phyloP scores from a whole-genome alignment of 2,329 filamentous ascomycete genomes.

The Epichloe glyceriae region DNA sequence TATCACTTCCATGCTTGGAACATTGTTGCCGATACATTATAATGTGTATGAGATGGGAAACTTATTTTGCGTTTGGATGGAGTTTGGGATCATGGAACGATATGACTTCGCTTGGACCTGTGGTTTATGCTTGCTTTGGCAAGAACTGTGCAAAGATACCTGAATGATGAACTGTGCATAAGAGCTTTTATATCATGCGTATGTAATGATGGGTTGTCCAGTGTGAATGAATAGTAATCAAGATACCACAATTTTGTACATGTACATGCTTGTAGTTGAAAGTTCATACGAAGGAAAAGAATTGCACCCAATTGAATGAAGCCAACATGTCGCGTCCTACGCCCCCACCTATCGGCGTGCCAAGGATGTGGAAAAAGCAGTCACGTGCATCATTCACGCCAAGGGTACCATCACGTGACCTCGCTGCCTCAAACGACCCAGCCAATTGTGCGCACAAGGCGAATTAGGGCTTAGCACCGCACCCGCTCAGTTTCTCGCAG shows the following conservation, averaged over 20 bases:
- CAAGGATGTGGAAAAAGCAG: background rate
- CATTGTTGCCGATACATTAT: background rate
- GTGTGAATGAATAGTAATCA: no score
- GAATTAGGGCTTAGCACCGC: slow-evolving; percentile 23
- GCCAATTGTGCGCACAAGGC: slow-evolving; percentile 9
- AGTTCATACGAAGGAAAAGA: no score
- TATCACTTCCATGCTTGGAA: background rate
- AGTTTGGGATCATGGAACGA: slow-evolving; percentile 6
- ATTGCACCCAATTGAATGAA: no score
- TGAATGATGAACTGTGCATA: slow-evolving; percentile 5
- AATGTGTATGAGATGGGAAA: background rate
- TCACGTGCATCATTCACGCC: background rate
- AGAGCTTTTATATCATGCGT: no score
- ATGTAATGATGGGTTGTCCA: no score
- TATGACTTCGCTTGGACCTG: background rate
- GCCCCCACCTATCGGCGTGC: no score
- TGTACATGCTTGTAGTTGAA: no score
- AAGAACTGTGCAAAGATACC: slow-evolving; percentile 4
- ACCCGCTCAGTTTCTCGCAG: slow-evolving; percentile 10
- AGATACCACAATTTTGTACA: no score
- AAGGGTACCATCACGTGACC: slow-evolving; percentile 21
- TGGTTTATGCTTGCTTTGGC: background rate
- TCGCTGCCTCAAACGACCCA: slow-evolving; percentile 11
- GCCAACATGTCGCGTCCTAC: no score
- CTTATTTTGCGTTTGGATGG: slow-evolving; percentile 6